Conservation (phyloP, 768 basidiomycete genomes). For the Neoboletus magnificus region DNA sequence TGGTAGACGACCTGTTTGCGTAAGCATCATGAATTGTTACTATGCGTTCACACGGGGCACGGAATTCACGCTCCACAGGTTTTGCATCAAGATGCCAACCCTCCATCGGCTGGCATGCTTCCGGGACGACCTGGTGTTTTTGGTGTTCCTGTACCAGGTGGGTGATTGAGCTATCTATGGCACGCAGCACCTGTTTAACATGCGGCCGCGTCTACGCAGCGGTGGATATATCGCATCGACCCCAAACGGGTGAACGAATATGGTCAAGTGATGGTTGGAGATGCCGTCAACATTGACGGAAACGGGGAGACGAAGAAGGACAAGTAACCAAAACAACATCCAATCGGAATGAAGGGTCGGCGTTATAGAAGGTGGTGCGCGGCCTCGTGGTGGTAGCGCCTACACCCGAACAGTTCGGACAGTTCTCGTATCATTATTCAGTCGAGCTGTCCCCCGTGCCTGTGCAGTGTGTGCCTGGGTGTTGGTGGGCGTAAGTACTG, state of each 20-base stretch:
- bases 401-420: not conserved
- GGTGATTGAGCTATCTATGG: slow-evolving; percentile 25
- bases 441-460: slow-evolving; percentile 14
- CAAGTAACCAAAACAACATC: slow-evolving; percentile 31
- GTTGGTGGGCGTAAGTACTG: not conserved
- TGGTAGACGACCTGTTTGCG: slow-evolving; percentile 92
- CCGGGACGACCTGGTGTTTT: slow-evolving; percentile 88
- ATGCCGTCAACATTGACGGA: slow-evolving; percentile 40
- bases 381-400: slow-evolving; percentile 1
- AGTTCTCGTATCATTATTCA: not conserved
- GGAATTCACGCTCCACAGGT: slow-evolving; percentile 43
- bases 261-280: slow-evolving; percentile 72
- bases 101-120: slow-evolving; percentile 89
- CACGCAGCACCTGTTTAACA: slow-evolving; percentile 7
- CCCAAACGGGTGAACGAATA: slow-evolving; percentile 95
- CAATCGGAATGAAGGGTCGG: slow-evolving; percentile 2
- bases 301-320: slow-evolving; percentile 55
- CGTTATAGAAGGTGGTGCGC: slow-evolving; percentile 9
- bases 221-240: slow-evolving; percentile 97
- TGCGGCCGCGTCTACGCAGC: slow-evolving; percentile 42
- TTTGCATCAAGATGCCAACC: slow-evolving; percentile 96
- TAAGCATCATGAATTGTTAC: slow-evolving; percentile 38
- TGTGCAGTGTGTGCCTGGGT: slow-evolving; percentile 1
- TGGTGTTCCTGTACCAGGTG: slow-evolving; percentile 91
- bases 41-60: slow-evolving; percentile 9